phyloP scores from a whole-genome alignment of 2,329 filamentous ascomycete genomes.

The Emergomyces orientalis region DNA sequence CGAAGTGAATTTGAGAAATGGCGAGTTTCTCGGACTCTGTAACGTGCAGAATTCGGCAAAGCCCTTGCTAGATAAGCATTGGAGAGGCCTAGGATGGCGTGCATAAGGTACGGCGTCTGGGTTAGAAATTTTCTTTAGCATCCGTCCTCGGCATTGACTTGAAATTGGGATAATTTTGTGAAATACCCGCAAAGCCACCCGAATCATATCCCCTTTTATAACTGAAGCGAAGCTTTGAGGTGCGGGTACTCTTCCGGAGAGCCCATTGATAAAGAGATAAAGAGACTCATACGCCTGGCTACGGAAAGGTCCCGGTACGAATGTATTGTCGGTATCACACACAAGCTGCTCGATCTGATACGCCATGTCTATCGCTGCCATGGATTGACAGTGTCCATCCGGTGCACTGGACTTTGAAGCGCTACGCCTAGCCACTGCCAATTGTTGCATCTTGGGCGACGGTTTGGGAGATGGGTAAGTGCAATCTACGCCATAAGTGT shows the following conservation, averaged over 20 bases:
- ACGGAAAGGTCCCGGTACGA: background rate
- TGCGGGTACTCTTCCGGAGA: conserved; percentile 14
- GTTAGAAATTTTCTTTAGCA: background rate
- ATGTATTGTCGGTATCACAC: conserved; percentile 8
- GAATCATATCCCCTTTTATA: conserved; percentile 22
- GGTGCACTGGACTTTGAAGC: background rate
- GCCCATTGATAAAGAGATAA: conserved; percentile 23
- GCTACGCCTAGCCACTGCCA: background rate
- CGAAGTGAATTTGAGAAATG: conserved; percentile 32
- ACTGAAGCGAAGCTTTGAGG: conserved; percentile 12
- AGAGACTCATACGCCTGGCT: conserved; percentile 18
- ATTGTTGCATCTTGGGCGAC: background rate
- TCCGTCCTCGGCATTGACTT: background rate
- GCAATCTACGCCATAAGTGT: conserved; percentile 25
- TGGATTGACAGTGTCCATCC: background rate
- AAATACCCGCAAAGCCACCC: conserved; percentile 24
- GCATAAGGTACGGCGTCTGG: conserved; percentile 32
- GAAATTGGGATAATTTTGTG: background rate
- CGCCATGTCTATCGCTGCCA: conserved; percentile 13
- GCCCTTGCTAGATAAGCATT: conserved; percentile 25
- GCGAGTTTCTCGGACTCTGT: conserved; percentile 24
- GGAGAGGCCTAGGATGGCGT: conserved; percentile 27
- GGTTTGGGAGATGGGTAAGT: conserved; percentile 16
- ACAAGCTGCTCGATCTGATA: conserved; percentile 19
- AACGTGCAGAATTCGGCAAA: conserved; percentile 20